These are phyloP conservation scores for Myriosclerotinia curreyana DNA, from an alignment of 2,329 filamentous ascomycete genomes.

Conservation along the genomic window DNA sequence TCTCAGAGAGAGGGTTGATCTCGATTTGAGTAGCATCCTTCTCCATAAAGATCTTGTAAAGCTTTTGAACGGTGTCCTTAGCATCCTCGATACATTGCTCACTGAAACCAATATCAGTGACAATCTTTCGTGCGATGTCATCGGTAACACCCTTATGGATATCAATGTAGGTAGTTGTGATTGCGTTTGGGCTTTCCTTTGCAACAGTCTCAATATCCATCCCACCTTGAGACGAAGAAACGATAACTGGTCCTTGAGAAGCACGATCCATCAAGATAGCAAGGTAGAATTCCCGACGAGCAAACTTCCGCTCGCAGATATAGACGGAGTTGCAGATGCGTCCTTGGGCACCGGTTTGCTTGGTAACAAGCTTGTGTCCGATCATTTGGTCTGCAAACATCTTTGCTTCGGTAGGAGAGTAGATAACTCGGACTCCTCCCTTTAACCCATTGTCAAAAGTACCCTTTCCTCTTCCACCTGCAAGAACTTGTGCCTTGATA, in stretches of 20 bases:
- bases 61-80: slow-evolving; percentile 95
- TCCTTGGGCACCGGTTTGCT: slow-evolving; percentile 93
- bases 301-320: slow-evolving; percentile 99
- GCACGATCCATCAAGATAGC: slow-evolving; percentile 97
- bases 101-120: slow-evolving; percentile 91
- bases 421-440: slow-evolving; percentile 97
- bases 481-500: slow-evolving; percentile 98
- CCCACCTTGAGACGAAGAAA: slow-evolving; percentile 95
- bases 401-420: slow-evolving; percentile 92
- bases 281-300: slow-evolving; percentile 97
- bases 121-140: slow-evolving; percentile 86
- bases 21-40: slow-evolving; percentile 99
- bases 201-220: slow-evolving; percentile 99
- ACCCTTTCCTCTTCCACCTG: slow-evolving; percentile 96
- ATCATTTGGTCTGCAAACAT: slow-evolving; percentile 99
- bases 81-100: slow-evolving; percentile 96
- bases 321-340: slow-evolving; percentile 96
- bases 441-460: slow-evolving; percentile 98
- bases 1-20: slow-evolving; percentile 99
- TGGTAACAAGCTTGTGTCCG: slow-evolving; percentile 98
- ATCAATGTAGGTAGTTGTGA: slow-evolving; percentile 88
- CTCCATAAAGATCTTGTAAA: slow-evolving; percentile 98
- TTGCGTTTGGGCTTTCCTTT: slow-evolving; percentile 95
- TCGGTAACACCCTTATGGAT: slow-evolving; percentile 95
- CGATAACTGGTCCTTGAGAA: slow-evolving; percentile 88